Base-by-base conservation (phyloP, 2,329 filamentous ascomycete genomes). In the Penicillium sp. region DNA sequence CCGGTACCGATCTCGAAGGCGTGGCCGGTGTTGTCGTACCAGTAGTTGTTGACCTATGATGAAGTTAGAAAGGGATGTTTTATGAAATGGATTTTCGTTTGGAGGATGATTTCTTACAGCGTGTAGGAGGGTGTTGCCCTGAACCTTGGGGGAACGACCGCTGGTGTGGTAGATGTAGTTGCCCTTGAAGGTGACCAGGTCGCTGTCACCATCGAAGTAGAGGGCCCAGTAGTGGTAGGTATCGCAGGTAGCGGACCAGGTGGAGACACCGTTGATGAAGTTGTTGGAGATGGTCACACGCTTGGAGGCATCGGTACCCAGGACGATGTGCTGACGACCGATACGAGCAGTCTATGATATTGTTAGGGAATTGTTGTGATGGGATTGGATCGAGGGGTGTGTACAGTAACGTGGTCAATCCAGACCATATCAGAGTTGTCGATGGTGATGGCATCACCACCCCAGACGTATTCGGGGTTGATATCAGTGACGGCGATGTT, bases 141-240 rank as follows among this genome's bases (percentile, higher is more conserved):
- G 73, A 21, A 85, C 73, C 73, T 85, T 84, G 60, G 82, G 83
- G 12, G 74, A 72, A 48, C 83, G 81, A 51, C 82, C 83, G 12
- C 75, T 79, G 45, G 78, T 79, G 68, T 82, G 75, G 75, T 84
- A 79, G 64, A 85, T 74, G 72, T 84, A 84, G 76, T 85, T 85
- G 59, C 76, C 75, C 73, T 83, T 81, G 65, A 85, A 63, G 56
- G 83, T 85, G 62, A 85, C 74, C 54, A 79, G 62, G 64, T 85
- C 83, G 65, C 70, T 75, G 51, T 75, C 73, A n/a, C 83, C 83
- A 38, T 75, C 77, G 45, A 85, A 75, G 72, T 82, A 83, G 57
- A 84, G 68, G 28, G 70, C 76, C 81, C 83, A 85, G 78, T 85
- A 85, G 70, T 84, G 81, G 68, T 82, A 76, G 38, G 73, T 75